Evolutionary conservation across 371 early-diverging fungal genomes (phyloP), one percentile per base, ranked within the genome.

Genomic region (Capniomyces stellatus): DNA sequence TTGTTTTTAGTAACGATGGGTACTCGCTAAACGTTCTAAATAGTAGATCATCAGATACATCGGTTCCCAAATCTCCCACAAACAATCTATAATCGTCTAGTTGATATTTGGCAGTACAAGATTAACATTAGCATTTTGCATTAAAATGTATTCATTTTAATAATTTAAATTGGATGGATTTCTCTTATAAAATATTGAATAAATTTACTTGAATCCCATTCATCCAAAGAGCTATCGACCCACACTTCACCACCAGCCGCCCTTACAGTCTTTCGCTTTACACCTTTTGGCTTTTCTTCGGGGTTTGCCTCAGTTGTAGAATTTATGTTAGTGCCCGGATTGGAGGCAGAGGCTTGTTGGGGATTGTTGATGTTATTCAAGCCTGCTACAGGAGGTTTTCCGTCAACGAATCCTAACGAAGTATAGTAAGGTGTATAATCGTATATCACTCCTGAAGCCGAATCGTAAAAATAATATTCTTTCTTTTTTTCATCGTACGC

Each of bases 241-340:
- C 97, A 96, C 12, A 85, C 76, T 65, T 89, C 82, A 13, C 95
- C 97, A 43, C 87, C 97, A 0, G 93, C 96, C 22, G 75, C 72
- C 31, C 96, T 68, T 29, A 89, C 62, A 1, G 78, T 64, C 8
- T 73, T 72, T 56, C 76, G 76, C 59, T 73, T 74, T 60, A 79
- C 83, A 19, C 29, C 29, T 18, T 51, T 62, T 52, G 27, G 25
- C 27, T 57, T 56, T 25, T 31, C 47, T 15, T 50, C 51, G n/a
- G 41, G 44, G 19, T 22, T 19, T 1, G 22, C 29, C 22, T 39
- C 19, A 29, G 28, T 46, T 43, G 25, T 46, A 23, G 51, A 6
- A 52, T 28, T 2, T 2, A 35, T 41, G 2, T 18, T 30, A 2
- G 41, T n/a, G 35, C 35, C 35, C 27, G 10, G 41, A 30, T 25